Evolutionary conservation across 208 protist species (phyloP).

Genomic region (Vickermania spadyakhi): DNA sequence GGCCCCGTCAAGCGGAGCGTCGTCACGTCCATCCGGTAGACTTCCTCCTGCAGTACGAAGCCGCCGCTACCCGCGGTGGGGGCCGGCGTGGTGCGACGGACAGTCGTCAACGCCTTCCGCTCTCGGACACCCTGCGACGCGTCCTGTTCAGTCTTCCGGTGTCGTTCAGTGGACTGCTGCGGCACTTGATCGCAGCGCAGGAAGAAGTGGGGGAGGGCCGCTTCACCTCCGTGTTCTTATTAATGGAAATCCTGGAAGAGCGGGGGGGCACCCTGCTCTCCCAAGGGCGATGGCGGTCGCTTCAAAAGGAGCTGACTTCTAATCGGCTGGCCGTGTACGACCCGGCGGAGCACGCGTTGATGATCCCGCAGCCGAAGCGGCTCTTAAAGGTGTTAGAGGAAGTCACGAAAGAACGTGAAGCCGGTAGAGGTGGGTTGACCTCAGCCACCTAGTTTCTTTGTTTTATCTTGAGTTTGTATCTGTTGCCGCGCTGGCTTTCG

Average conservation of each 20-base stretch:
- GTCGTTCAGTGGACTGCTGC: slow-evolving; percentile 51
- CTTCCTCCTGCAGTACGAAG: slow-evolving; percentile 49
- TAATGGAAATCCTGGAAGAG: slow-evolving; percentile 46
- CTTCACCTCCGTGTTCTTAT: slow-evolving; percentile 41
- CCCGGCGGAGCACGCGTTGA: slow-evolving; percentile 57
- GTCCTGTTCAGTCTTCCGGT: slow-evolving; percentile 63
- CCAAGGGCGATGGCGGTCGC: slow-evolving; percentile 43
- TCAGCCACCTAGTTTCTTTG: neutral
- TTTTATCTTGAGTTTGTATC: no score
- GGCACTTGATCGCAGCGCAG: slow-evolving; percentile 50
- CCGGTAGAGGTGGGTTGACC: slow-evolving; percentile 1
- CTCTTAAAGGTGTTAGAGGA: slow-evolving; percentile 59
- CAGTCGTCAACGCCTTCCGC: slow-evolving; percentile 18
- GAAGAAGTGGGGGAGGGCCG: slow-evolving; percentile 52
- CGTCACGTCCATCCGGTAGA: slow-evolving; percentile 24
- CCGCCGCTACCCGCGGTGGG: slow-evolving; percentile 11
- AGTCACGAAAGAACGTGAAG: slow-evolving; percentile 32
- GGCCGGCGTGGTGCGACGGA: neutral
- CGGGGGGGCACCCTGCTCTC: slow-evolving; percentile 49
- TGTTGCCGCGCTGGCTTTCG: no score
- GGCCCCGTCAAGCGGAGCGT: slow-evolving; percentile 57
- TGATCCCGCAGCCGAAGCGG: slow-evolving; percentile 49
- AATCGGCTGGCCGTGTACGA: slow-evolving; percentile 76
- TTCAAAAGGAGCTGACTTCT: slow-evolving; percentile 73
- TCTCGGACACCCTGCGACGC: slow-evolving; percentile 75